Evolutionary conservation across 176 grass and related monocot species (phyloP), one percentile per base, ranked within the genome.

Genomic region (maize (Zea mays)): DNA sequence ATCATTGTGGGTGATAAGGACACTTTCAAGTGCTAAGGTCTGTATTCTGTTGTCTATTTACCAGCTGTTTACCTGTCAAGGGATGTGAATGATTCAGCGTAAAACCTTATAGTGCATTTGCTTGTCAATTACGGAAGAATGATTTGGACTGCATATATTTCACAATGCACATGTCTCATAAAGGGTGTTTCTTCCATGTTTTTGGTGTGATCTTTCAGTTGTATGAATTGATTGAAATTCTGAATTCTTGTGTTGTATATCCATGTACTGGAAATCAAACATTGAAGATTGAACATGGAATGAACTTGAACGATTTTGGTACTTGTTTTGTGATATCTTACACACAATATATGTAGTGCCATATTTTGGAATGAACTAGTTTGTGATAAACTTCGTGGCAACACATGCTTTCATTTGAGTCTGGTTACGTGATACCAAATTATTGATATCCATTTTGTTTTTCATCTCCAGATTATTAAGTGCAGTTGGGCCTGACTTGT

Each of bases 381-480:
- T n/a, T 1, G 7, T 79, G 38, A 75, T 73, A 10, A 20, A 14
- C 17, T 14, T n/a, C 1, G n/a, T 73, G 62, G 50, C 38, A 41
- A 40, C 63, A 1, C 7, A 12, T 65, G 40, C 7, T 50, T 71
- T 35, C 47, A 46, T 19, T 70, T 33, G 14, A 7, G 7, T 38
- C 33, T 57, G 5, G 14, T 16, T 75, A 51, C 64, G 16, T 54
- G 6, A 64, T 54, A 7, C 47, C 44, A 35, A 59, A 70, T 70
- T 84, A 71, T 55, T 76, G 46, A 88, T 71, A 14, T 63, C 33
- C 66, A 19, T 72, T 71, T 50, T 17, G 3, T 50, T 80, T 83
- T 36, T 57, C 7, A 21, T 81, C 80, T 67, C 16, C 78, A 82
- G 82, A 69, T 75, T 71, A 69, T 71, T 71, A 80, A 84, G 6